A percentile compares a stretch with the other conserved stretches of the same genome.
phyloP scores from a whole-genome alignment of 306 rosid genomes.

The Carpinus viminea region DNA sequence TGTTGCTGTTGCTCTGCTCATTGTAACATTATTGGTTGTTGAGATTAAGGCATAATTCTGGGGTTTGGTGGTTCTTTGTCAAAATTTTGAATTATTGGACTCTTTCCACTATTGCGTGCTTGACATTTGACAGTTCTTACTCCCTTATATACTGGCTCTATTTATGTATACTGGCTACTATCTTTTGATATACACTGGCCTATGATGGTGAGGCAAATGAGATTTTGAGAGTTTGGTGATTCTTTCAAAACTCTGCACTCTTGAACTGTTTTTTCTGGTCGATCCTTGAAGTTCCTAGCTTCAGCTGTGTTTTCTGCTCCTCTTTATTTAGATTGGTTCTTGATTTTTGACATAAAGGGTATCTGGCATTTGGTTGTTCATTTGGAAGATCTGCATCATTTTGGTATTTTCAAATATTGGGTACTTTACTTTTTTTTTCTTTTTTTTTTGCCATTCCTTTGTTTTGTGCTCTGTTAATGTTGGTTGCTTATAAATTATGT shows the following conservation, averaged over 20 bases:
- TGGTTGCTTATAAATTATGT: background rate
- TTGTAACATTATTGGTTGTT: background rate
- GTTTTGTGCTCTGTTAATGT: background rate
- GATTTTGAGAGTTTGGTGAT: too few relatives aligned
- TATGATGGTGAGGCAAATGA: too few relatives aligned
- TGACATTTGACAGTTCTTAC: too few relatives aligned
- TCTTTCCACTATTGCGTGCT: background rate
- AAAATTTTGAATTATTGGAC: background rate
- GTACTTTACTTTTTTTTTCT: background rate
- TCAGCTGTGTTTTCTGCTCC: too few relatives aligned
- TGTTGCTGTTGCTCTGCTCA: background rate
- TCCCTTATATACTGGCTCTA: too few relatives aligned
- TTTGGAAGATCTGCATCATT: background rate
- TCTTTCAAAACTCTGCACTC: too few relatives aligned
- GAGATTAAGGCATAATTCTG: background rate
- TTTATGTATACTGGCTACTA: too few relatives aligned
- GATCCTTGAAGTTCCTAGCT: too few relatives aligned
- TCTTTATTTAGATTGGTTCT: too few relatives aligned
- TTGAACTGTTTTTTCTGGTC: too few relatives aligned
- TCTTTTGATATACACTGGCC: too few relatives aligned
- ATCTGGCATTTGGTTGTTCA: background rate
- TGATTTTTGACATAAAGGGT: too few relatives aligned
- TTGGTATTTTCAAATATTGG: background rate
- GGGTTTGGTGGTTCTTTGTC: background rate
- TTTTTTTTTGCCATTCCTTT: background rate